Percentiles rank a stretch among this genome's conserved stretches.
phyloP scores from a whole-genome alignment of 768 basidiomycete species.

The Rhizopogon roseolus region DNA sequence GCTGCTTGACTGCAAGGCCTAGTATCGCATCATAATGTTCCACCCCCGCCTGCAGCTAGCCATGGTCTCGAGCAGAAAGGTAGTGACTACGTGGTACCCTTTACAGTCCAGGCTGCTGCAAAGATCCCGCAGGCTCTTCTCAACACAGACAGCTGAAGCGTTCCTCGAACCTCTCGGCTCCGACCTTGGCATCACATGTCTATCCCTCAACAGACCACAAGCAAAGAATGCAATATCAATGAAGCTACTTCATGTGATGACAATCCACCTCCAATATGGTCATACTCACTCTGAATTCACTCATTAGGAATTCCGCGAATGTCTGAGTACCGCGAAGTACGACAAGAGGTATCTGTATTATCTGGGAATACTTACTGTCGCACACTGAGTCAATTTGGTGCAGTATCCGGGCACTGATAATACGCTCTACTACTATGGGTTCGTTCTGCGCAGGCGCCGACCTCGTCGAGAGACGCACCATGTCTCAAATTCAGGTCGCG shows the following conservation, averaged over 20 bases:
- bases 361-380: not conserved
- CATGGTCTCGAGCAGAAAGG: not conserved
- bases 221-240: constrained; percentile 87
- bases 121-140: constrained; percentile 11
- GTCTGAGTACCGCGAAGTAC: constrained; percentile 59
- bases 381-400: not conserved
- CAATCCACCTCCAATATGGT: constrained; percentile 2
- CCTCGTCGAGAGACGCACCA: constrained; percentile 76
- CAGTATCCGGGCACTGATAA: constrained; percentile 74
- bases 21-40: not conserved
- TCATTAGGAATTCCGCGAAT: constrained; percentile 63
- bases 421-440: constrained; percentile 73
- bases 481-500: constrained; percentile 70
- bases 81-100: not conserved
- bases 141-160: constrained; percentile 25
- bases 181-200: constrained; percentile 62
- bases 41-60: not conserved
- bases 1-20: too few relatives aligned
- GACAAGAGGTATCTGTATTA: constrained; percentile 50
- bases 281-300: constrained; percentile 3
- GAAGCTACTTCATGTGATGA: constrained; percentile 58
- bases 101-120: not conserved
- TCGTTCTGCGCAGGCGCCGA: constrained; percentile 94
- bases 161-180: constrained; percentile 47
- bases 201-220: constrained; percentile 78